A percentile compares a stretch with the other conserved stretches of the same genome.
These are phyloP conservation scores for Calvatia gigantea DNA, from an alignment of 768 basidiomycete species.

Conservation along the genomic window DNA sequence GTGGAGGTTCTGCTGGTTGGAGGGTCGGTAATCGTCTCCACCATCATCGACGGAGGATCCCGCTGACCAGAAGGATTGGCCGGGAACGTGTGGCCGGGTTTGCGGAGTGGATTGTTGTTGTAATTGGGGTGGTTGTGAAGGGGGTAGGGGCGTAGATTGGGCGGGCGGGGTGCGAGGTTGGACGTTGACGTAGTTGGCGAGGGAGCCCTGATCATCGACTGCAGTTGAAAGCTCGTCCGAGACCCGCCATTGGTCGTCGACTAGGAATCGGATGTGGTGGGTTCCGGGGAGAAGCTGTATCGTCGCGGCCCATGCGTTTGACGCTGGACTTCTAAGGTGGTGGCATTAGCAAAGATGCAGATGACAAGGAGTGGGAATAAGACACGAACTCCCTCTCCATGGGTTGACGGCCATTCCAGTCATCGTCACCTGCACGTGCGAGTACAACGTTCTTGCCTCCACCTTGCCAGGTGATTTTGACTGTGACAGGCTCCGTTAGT, in stretches of 20 bases:
- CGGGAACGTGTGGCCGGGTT: conserved; percentile 21
- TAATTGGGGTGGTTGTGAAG: conserved; percentile 30
- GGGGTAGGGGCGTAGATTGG: conserved; percentile 19
- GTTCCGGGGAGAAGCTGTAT: conserved; percentile 77
- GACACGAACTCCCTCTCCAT: conserved; percentile 63
- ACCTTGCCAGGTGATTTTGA: conserved; percentile 65
- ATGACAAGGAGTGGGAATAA: background rate
- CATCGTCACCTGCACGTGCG: conserved; percentile 69
- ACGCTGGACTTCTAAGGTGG: conserved; percentile 25
- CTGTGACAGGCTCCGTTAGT: conserved; percentile 30
- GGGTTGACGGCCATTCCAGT: conserved; percentile 66
- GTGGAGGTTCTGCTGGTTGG: conserved; percentile 8
- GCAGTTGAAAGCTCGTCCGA: conserved; percentile 77
- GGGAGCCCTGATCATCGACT: conserved; percentile 89
- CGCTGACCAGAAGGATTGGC: conserved; percentile 40
- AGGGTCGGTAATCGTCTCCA: conserved; percentile 16
- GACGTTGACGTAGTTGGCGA: conserved; percentile 92
- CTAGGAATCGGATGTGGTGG: conserved; percentile 92
- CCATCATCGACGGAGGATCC: conserved; percentile 34
- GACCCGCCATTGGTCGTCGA: conserved; percentile 85
- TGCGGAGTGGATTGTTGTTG: conserved; percentile 21
- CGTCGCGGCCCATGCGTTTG: conserved; percentile 31
- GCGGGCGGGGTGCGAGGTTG: conserved; percentile 25
- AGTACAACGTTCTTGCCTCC: conserved; percentile 63
- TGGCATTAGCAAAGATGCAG: too few relatives aligned